Conservation (phyloP, 305 asterid species). For the Fraxinus xanthoxyloides region DNA sequence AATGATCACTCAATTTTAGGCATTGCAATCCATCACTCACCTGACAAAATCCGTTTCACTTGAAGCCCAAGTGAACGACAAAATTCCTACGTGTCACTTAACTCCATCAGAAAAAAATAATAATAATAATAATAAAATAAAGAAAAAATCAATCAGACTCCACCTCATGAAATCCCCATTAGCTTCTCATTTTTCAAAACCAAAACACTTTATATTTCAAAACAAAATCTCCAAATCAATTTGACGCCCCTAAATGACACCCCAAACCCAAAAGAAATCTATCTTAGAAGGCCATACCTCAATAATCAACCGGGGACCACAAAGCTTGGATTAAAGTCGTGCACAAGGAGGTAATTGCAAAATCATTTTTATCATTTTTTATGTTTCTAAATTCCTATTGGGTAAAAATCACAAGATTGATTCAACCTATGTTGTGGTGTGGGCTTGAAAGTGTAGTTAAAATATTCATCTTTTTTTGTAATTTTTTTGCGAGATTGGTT, state of each 20-base stretch:
- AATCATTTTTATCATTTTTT: neutral
- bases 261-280: neutral
- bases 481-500: neutral
- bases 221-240: neutral
- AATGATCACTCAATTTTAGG: neutral
- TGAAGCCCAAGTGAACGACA: neutral
- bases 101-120: no score
- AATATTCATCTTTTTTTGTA: no score
- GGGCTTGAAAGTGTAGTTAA: neutral
- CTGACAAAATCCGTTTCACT: neutral
- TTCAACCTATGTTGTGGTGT: neutral
- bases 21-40: neutral
- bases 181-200: neutral
- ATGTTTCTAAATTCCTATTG: neutral
- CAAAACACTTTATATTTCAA: neutral
- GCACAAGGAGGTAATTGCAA: neutral
- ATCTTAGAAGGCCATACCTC: neutral
- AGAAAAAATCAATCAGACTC: neutral
- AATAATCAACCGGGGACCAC: neutral
- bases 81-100: neutral
- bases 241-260: neutral
- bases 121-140: no score
- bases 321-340: neutral
- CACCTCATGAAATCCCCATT: neutral
- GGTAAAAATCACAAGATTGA: neutral